phyloP scores from a whole-genome alignment of 108 stramenopile genomes.

The Asterionellopsis glacialis region DNA sequence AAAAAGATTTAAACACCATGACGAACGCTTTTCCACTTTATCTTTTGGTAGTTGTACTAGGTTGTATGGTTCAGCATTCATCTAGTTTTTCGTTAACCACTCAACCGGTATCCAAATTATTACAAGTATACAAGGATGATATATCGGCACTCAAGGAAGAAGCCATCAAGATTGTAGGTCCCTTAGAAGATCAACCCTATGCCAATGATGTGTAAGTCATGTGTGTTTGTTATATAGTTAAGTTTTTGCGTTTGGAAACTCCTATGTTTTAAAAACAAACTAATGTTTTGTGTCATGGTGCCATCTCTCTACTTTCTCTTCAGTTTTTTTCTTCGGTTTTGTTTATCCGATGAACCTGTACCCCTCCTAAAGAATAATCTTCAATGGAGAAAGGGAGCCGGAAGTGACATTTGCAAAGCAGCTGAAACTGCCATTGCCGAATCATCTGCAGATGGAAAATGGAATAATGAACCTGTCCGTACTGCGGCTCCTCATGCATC shows the following conservation, averaged over 20 bases:
- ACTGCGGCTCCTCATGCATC: slow-evolving; percentile 46
- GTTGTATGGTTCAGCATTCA: not conserved
- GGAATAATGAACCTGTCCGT: slow-evolving; percentile 73
- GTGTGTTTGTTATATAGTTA: too few species aligned
- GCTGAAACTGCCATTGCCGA: slow-evolving; percentile 54
- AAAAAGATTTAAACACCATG: too few species aligned
- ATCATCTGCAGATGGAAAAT: slow-evolving; percentile 18
- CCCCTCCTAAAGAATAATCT: slow-evolving; percentile 30
- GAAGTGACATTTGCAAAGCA: slow-evolving; percentile 44
- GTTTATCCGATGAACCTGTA: slow-evolving; percentile 31
- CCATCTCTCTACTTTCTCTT: slow-evolving; percentile 1
- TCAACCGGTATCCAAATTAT: slow-evolving; percentile 11
- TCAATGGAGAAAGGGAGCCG: slow-evolving; percentile 53
- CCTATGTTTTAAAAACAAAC: too few species aligned
- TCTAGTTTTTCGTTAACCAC: not conserved
- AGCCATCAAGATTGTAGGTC: slow-evolving; percentile 14
- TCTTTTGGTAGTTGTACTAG: too few species aligned
- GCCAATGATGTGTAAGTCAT: slow-evolving; percentile 10
- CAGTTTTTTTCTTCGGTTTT: slow-evolving; percentile 68
- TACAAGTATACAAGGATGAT: not conserved
- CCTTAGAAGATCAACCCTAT: slow-evolving; percentile 8
- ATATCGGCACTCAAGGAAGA: slow-evolving; percentile 25
- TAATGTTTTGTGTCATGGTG: too few species aligned
- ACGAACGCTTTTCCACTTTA: too few species aligned
- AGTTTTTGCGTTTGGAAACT: too few species aligned